These are phyloP conservation scores for Emericellopsis atlantica DNA, from an alignment of 2,329 filamentous ascomycete species.

Conservation along the genomic window DNA sequence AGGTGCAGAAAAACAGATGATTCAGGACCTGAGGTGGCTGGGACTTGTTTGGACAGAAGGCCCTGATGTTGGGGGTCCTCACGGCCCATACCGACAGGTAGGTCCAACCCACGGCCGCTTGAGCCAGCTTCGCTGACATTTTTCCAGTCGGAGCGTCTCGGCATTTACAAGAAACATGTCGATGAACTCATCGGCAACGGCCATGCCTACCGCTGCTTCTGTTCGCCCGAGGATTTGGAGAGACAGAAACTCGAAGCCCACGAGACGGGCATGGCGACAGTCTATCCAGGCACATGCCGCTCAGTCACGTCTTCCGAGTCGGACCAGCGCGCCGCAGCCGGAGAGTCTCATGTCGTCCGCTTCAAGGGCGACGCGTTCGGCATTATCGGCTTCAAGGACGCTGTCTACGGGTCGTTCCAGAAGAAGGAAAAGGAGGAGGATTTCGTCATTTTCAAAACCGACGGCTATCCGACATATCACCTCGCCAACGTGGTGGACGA, in stretches of 20 bases:
- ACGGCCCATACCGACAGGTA: slow-evolving; percentile 79
- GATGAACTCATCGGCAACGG: slow-evolving; percentile 55
- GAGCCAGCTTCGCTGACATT: background rate
- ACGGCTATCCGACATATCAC: slow-evolving; percentile 91
- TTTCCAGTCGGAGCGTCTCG: slow-evolving; percentile 61
- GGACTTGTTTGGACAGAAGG: slow-evolving; percentile 92
- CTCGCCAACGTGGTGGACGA: slow-evolving; percentile 96
- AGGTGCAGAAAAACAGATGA: slow-evolving; percentile 67
- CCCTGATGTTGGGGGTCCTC: slow-evolving; percentile 66
- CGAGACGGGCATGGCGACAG: slow-evolving; percentile 27
- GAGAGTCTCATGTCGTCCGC: slow-evolving; percentile 65
- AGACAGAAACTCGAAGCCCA: slow-evolving; percentile 51
- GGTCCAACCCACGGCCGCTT: slow-evolving; percentile 2
- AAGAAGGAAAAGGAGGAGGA: slow-evolving; percentile 54
- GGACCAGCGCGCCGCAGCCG: slow-evolving; percentile 52
- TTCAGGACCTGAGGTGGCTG: slow-evolving; percentile 75
- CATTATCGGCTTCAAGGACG: slow-evolving; percentile 57
- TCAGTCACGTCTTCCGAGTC: slow-evolving; percentile 55
- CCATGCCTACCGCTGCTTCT: slow-evolving; percentile 90
- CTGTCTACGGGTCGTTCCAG: slow-evolving; percentile 63
- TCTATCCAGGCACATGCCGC: slow-evolving; percentile 56
- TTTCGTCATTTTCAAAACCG: slow-evolving; percentile 80
- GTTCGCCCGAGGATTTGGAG: slow-evolving; percentile 58
- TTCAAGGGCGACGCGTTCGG: slow-evolving; percentile 46
- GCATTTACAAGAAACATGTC: slow-evolving; percentile 60